Conservation (phyloP, 2,329 filamentous ascomycete genomes). For the Zymoseptoria ardabiliae region DNA sequence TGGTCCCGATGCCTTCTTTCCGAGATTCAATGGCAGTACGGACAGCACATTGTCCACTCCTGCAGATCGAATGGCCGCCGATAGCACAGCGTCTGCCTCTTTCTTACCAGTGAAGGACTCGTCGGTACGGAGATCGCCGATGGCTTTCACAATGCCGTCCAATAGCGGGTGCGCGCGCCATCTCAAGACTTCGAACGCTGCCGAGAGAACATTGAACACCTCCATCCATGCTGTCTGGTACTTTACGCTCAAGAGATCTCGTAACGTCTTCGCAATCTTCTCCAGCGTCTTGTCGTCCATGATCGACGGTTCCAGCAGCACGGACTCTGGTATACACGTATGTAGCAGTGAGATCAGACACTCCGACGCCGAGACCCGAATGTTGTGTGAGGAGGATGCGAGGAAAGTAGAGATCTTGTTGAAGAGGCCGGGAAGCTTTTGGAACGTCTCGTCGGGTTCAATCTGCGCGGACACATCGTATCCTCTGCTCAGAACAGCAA, state of each 20-base stretch:
- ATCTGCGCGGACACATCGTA: slow-evolving; percentile 91
- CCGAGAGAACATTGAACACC: slow-evolving; percentile 79
- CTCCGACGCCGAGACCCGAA: slow-evolving; percentile 88
- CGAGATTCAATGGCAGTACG: slow-evolving; percentile 79
- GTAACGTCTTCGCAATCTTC: slow-evolving; percentile 66
- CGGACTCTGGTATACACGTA: slow-evolving; percentile 77
- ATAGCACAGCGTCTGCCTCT: slow-evolving; percentile 84
- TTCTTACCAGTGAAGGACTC: slow-evolving; percentile 90
- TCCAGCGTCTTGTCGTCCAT: slow-evolving; percentile 87
- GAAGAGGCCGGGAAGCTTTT: slow-evolving; percentile 81
- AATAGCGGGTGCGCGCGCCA: slow-evolving; percentile 81
- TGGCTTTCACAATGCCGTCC: slow-evolving; percentile 62
- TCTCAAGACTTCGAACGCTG: slow-evolving; percentile 77
- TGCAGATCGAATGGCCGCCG: slow-evolving; percentile 81
- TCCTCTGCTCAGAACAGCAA: slow-evolving; percentile 86
- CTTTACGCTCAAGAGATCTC: slow-evolving; percentile 74
- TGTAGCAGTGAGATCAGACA: slow-evolving; percentile 88
- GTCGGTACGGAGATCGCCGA: slow-evolving; percentile 82
- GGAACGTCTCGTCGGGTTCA: slow-evolving; percentile 82
- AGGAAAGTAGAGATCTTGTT: slow-evolving; percentile 72
- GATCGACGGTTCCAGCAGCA: slow-evolving; percentile 80
- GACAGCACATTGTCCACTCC: slow-evolving; percentile 77
- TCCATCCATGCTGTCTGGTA: slow-evolving; percentile 94
- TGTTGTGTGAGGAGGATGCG: slow-evolving; percentile 81
- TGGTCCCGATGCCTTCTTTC: slow-evolving; percentile 63